These are phyloP conservation scores for Cyclotella distinguenda DNA, from an alignment of 108 stramenopile species.

Conservation along the genomic window DNA sequence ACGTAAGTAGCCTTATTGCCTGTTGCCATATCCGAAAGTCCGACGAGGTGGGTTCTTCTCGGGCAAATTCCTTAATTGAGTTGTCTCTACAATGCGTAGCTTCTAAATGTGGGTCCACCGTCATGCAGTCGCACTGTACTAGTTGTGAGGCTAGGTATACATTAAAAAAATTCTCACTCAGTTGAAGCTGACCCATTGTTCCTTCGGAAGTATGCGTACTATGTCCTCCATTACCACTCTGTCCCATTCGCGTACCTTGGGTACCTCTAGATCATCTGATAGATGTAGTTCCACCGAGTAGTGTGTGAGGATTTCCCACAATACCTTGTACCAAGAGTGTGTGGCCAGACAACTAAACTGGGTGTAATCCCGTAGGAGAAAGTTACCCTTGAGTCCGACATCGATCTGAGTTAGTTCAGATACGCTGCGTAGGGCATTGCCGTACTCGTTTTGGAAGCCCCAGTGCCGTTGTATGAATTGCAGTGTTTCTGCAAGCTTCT, in stretches of 20 bases:
- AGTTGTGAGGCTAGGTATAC: not conserved
- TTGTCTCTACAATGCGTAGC: not conserved
- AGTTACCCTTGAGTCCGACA: not conserved
- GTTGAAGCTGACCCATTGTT: not conserved
- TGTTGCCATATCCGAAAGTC: not conserved
- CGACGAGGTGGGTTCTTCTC: not conserved
- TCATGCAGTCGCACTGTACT: not conserved
- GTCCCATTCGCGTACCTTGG: not conserved
- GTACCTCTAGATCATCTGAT: not conserved
- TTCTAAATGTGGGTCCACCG: not conserved
- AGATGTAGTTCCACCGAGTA: not conserved
- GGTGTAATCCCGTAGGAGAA: not conserved
- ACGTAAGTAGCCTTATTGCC: not conserved
- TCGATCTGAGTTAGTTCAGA: not conserved
- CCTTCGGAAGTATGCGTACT: too few relatives aligned
- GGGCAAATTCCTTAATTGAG: not conserved
- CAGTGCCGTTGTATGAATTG: constrained; percentile 1
- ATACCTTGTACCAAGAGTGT: constrained; percentile 8
- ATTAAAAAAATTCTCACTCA: not conserved
- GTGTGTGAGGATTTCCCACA: not conserved
- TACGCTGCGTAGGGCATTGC: not conserved
- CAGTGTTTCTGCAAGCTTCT: not conserved
- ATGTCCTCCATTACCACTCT: not conserved
- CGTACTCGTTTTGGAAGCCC: not conserved
- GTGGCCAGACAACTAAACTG: not conserved